Base-by-base conservation (phyloP, 305 asterid genomes). In the Fraxinus nigra region DNA sequence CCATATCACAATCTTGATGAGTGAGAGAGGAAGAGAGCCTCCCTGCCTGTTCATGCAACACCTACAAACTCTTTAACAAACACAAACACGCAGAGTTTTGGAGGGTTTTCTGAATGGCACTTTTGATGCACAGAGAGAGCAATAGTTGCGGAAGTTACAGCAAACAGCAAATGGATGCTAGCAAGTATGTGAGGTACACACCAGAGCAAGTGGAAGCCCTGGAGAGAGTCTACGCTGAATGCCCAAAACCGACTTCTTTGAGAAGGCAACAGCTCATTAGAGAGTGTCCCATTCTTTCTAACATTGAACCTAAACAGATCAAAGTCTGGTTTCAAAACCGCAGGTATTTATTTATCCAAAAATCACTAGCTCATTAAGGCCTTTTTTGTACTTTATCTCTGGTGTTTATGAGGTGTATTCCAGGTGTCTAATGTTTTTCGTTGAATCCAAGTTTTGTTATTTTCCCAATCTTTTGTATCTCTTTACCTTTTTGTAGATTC, bases 301-400 rank as follows among this genome's bases (percentile, higher is more conserved):
- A 95, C 87, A 95, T 95, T 88, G 99, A 93, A 87, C 95, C 97
- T 76, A 95, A 95, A 65, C 99, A 95, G 86, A 94, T 95, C 95
- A 95, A 95, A 94, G 99, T 95, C 82, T 95, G 98, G 99, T 95
- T 95, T 86, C 99, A 95, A 86, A 95, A 95, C 85, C 89, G 99
- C 81, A 92, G 99, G 99, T 95, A 85, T 24, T 40, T 73, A 40
- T n/a, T 35, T 72, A 30, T 59, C 69, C 30, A 59, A 59, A 59
- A 20, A 59, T 8, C 69, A 59, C 30, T 20, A 56, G 28, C 67
- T 56, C 67, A 56, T 56, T 20, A 1, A 24, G 67, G 11, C 28
- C 9, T 18, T 18, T 56, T 56, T 56, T 6, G 3, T 56, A 59
- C 69, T 59, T 59, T 3, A 7, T 59, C 69, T 59, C 69, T 26